Evolutionary conservation across 2,329 filamentous ascomycete genomes (phyloP).

Genomic region (Trichoderma afroharzianum): DNA sequence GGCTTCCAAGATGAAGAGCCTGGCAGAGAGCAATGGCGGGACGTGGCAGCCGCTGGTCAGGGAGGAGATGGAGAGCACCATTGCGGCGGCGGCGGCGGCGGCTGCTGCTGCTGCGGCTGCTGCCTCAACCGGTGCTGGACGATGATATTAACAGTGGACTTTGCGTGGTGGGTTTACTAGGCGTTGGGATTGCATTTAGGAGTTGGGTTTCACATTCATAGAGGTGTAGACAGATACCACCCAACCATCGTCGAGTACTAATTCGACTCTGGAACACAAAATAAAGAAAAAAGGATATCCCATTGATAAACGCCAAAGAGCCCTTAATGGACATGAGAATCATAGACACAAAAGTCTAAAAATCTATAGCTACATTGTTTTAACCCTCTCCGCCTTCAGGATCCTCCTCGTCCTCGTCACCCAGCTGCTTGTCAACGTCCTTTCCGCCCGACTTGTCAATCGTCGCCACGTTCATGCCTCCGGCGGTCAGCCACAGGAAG

Average conservation of each 20-base stretch:
- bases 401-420: constrained; percentile 52
- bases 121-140: neutral
- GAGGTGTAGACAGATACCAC: constrained; percentile 12
- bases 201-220: neutral
- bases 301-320: neutral
- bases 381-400: constrained; percentile 46
- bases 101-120: neutral
- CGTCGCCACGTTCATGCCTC: constrained; percentile 60
- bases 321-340: neutral
- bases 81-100: constrained; percentile 2
- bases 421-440: constrained; percentile 45
- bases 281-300: neutral
- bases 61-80: constrained; percentile 17
- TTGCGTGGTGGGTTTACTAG: neutral
- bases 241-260: neutral
- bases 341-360: neutral
- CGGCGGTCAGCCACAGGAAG: constrained; percentile 72
- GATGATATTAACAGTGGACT: neutral
- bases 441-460: constrained; percentile 34
- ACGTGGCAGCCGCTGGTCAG: constrained; percentile 33
- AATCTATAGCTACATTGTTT: constrained; percentile 2
- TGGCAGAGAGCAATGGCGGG: constrained; percentile 37
- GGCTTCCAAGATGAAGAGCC: constrained; percentile 29
- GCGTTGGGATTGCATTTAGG: neutral
- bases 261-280: neutral